Evolutionary conservation across 768 basidiomycete genomes (phyloP), one percentile per base, ranked within the genome.

Genomic region (Pisolithus sp.): DNA sequence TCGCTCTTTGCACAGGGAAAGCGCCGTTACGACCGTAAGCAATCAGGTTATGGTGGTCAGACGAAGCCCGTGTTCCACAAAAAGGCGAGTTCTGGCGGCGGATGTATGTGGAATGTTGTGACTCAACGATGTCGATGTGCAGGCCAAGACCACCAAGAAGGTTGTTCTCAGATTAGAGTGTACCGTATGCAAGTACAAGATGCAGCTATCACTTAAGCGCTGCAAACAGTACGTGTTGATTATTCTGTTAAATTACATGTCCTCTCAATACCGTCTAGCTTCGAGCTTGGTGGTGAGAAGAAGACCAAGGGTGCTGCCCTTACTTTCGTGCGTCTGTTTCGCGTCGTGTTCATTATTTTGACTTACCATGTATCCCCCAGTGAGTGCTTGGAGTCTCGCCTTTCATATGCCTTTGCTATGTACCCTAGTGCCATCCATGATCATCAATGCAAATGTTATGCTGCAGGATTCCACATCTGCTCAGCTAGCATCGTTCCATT

Each of bases 1-100:
- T 98, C 96, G 54, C 76, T 94, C 57, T 89, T 90, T 70, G 96
- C 91, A 48, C 95, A 99, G 77, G 96, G 96, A 77, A 98, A 99
- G 85, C 89, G 96, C 66, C 93, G 96, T 78, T 98, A 99, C 77
- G 96, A 98, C 79, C 87, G 95, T 67, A 95, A 96, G 83, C 93
- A 90, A 73, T 87, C 86, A 59, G 90, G 95, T 75, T 98, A 97
- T 77, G 95, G 95, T 88, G 95, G 95, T 76, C 95, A 99, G 81
- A 99, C 95, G 54, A 99, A 99, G 79, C 95, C 95, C 55, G 94
- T 99, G 75, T 99, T 99, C 88, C 96, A 99, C 89, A 99, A 99
- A 82, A 98, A 96, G 86, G 93, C 85, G 59, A 15, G 34, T 66
- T 43, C 9, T 9, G 5, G 20, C 7, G 10, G 7, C 30, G 34